A percentile compares a stretch with the other conserved stretches of the same genome.
These are phyloP conservation scores for Mrakia gelida DNA, from an alignment of 768 basidiomycete species.

Conservation along the genomic window DNA sequence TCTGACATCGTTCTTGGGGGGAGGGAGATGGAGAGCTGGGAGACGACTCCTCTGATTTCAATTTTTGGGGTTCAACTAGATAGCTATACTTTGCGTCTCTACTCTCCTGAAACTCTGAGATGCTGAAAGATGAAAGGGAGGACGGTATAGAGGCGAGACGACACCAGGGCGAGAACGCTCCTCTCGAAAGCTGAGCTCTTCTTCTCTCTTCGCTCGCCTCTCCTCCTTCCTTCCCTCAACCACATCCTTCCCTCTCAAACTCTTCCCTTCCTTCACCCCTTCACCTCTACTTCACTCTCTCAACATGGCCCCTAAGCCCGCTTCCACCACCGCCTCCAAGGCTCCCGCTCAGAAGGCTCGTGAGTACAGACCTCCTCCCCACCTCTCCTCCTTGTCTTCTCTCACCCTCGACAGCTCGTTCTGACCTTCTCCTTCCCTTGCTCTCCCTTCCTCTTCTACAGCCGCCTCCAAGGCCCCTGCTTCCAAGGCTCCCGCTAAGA, in stretches of 20 bases:
- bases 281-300: neutral
- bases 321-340: slow-evolving; percentile 26
- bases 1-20: neutral
- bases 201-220: neutral
- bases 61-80: neutral
- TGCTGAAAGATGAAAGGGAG: no score
- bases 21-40: neutral
- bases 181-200: neutral
- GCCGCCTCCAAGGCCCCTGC: slow-evolving; percentile 31
- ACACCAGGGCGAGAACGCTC: neutral
- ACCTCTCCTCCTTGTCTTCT: no score
- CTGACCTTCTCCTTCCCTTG: neutral
- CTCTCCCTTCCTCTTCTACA: neutral
- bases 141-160: neutral
- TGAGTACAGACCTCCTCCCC: neutral
- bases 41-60: neutral
- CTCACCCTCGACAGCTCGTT: neutral
- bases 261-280: slow-evolving; percentile 36
- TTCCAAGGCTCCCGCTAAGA: slow-evolving; percentile 32
- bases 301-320: slow-evolving; percentile 28
- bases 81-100: neutral
- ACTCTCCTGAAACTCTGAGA: neutral
- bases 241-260: slow-evolving; percentile 35
- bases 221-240: neutral
- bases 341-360: slow-evolving; percentile 26